These are phyloP conservation scores for Achlya hypogyna DNA, from an alignment of 352 stramenopile species.

Conservation along the genomic window DNA sequence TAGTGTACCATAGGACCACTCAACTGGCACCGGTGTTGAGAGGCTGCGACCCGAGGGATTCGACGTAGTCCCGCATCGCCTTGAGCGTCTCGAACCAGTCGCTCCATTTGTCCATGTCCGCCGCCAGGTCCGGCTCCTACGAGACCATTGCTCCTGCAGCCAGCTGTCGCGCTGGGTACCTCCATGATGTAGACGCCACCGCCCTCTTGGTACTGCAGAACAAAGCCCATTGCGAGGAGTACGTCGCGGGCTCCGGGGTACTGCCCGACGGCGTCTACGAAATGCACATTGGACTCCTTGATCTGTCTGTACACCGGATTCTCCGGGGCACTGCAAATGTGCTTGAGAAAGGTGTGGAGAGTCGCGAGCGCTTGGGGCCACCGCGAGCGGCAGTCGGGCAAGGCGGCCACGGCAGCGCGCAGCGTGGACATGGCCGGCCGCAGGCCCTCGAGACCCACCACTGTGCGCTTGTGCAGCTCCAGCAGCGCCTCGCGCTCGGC, in stretches of 20 bases:
- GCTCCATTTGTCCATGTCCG: conserved; percentile 72
- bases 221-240: conserved; percentile 64
- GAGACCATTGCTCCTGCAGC: neutral
- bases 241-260: conserved; percentile 49
- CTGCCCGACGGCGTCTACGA: conserved; percentile 56
- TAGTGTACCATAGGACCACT: neutral
- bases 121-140: conserved; percentile 63
- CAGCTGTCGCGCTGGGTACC: conserved; percentile 24
- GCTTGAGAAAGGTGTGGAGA: conserved; percentile 40
- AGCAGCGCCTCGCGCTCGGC: conserved; percentile 27
- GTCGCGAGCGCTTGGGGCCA: neutral
- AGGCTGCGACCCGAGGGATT: neutral
- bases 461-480: conserved; percentile 24
- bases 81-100: conserved; percentile 72
- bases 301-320: conserved; percentile 63
- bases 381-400: neutral
- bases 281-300: conserved; percentile 57
- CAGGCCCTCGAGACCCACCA: conserved; percentile 3
- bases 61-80: conserved; percentile 36
- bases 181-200: conserved; percentile 55
- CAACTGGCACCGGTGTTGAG: neutral
- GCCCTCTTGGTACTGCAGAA: conserved; percentile 39
- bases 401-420: neutral
- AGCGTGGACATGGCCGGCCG: neutral
- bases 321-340: conserved; percentile 62